Percentiles rank a stretch among this genome's conserved stretches.
Evolutionary conservation across 2,329 filamentous ascomycete species (phyloP).

Genomic region (Biscogniauxia mediterranea): DNA sequence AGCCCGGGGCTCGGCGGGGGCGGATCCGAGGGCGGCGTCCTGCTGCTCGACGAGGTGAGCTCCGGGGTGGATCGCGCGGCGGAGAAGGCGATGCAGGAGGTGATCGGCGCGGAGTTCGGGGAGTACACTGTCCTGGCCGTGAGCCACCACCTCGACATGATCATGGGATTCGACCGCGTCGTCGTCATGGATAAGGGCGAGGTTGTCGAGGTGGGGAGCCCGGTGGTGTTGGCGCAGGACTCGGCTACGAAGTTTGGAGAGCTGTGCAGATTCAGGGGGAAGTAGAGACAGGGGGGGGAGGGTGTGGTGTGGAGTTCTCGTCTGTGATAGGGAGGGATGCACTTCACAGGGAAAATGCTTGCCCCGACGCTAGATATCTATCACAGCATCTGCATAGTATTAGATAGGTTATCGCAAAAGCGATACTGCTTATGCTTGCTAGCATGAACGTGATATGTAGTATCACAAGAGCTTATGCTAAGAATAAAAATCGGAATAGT

Average conservation of each 20-base stretch:
- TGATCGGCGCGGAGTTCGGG: conserved; percentile 25
- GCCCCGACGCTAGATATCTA: no score
- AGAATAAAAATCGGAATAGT: no score
- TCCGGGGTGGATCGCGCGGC: conserved; percentile 32
- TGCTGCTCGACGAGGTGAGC: conserved; percentile 35
- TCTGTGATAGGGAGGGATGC: no score
- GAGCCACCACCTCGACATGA: conserved; percentile 36
- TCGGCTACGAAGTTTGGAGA: conserved; percentile 23
- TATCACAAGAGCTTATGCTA: no score
- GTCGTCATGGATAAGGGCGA: conserved; percentile 46
- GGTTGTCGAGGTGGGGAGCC: conserved; percentile 40
- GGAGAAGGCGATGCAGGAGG: conserved; percentile 25
- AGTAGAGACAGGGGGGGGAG: background rate
- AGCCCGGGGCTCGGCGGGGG: conserved; percentile 19
- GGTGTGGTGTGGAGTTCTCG: no score
- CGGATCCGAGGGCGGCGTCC: conserved; percentile 25
- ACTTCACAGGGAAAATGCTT: no score
- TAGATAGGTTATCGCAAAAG: no score
- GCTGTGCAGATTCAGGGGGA: conserved; percentile 21
- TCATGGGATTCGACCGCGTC: conserved; percentile 48
- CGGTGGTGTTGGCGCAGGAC: conserved; percentile 16
- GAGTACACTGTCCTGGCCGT: conserved; percentile 47
- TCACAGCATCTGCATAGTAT: no score
- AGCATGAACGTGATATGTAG: no score
- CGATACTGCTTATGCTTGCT: no score